A percentile compares a stretch with the other conserved stretches of the same genome.
Evolutionary conservation across 208 protist species (phyloP).

Genomic region (Baffinella frigidus): DNA sequence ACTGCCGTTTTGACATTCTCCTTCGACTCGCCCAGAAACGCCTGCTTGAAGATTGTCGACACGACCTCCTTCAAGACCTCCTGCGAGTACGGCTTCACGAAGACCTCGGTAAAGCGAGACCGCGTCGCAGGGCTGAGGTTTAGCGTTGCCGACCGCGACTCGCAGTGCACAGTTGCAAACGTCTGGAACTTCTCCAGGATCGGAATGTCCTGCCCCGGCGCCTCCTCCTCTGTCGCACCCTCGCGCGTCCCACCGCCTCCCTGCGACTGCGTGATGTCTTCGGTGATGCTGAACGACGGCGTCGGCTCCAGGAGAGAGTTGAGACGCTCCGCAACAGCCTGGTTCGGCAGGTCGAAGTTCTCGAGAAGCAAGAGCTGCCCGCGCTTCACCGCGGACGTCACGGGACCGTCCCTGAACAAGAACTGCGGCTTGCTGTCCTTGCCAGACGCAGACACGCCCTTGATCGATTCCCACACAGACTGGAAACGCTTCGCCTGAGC

Average conservation of each 20-base stretch:
- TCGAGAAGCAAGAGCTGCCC: neutral
- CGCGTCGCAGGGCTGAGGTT: slow-evolving; percentile 16
- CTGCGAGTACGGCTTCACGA: neutral
- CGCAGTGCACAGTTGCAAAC: slow-evolving; percentile 7
- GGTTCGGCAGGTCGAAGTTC: slow-evolving; percentile 17
- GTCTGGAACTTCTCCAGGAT: neutral
- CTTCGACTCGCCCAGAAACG: neutral
- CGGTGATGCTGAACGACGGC: slow-evolving; percentile 28
- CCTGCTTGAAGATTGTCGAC: neutral
- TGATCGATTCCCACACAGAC: neutral
- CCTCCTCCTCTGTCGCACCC: neutral
- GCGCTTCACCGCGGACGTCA: neutral
- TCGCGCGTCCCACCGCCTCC: too few relatives aligned
- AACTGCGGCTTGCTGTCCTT: neutral
- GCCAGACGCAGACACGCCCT: neutral
- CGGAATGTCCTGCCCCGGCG: neutral
- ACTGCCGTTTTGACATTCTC: neutral
- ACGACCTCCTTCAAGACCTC: neutral
- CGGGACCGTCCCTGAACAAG: neutral
- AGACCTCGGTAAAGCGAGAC: neutral
- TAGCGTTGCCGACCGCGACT: neutral
- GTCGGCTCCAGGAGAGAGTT: slow-evolving; percentile 3
- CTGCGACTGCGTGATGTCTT: slow-evolving; percentile 14
- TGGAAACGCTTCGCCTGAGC: neutral
- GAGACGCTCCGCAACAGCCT: slow-evolving; percentile 1